Base-by-base conservation (phyloP, 2,329 filamentous ascomycete genomes). In the Pseudogymnoascus sp. region DNA sequence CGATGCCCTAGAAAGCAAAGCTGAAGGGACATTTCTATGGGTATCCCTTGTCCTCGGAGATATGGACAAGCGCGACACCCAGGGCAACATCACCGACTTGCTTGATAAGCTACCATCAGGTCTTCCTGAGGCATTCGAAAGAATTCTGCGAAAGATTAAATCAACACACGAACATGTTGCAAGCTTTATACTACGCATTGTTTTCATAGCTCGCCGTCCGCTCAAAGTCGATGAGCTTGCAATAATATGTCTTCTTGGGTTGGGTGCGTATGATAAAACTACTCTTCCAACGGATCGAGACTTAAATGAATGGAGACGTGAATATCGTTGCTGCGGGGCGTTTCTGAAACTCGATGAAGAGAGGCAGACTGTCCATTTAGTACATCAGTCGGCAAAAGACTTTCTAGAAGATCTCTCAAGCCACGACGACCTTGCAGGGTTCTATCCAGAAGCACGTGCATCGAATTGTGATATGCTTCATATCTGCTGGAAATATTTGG, bases 21-120 rank as follows among this genome's bases (percentile, higher is more conserved):
- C 75, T 13, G 68, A 73, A 9, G 71, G 70, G 61, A 77, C 72
- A 2, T 78, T 78, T 60, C 71, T 79, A 11, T 77, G 74, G 75
- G 75, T 77, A 26, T 71, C 72, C 60, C 69, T 77, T 60, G 72
- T 73, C 11, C 76, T 73, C 65, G 68, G 73, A 67, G 63, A 68
- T 21, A 71, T 76, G 23, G 36, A 63, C 1, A 23, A 47, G 42
- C 42, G 19, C 19, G 42, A 47, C 42, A 26, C 42, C 5, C 42
- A 47, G 11, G 42, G 42, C 11, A 47, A 26, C 19, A 23, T 47
- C 21, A 26, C 42, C 42, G 21, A 23, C 1, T 47, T 47, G 19
- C 42, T 47, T 26, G 42, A 47, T 47, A 23, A 47, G 11, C 21
- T 47, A 11, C 42, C 42, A 4, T 15, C 21, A 23, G 42, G 42